Evolutionary conservation across 805 yeast species (phyloP).

Genomic region (Starmerella apis): DNA sequence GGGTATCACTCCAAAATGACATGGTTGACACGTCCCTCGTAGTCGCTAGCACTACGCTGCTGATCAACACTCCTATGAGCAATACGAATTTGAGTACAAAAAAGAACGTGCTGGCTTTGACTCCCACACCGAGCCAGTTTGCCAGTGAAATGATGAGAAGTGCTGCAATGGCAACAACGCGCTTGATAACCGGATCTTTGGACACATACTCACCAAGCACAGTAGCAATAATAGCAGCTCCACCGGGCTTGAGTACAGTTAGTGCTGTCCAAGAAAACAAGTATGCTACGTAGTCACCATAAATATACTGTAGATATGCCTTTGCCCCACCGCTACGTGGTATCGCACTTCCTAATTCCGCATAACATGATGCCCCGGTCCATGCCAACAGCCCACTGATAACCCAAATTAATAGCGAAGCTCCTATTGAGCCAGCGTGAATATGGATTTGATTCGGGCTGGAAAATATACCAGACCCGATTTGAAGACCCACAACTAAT

Average conservation of each 20-base stretch:
- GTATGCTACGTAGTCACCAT: conserved; percentile 33
- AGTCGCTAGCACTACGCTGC: conserved; percentile 35
- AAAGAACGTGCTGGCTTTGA: conserved; percentile 30
- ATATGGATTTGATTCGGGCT: conserved; percentile 35
- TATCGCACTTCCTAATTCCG: conserved; percentile 35
- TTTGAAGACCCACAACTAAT: conserved; percentile 36
- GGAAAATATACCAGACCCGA: conserved; percentile 39
- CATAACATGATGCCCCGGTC: conserved; percentile 38
- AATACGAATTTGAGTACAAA: conserved; percentile 32
- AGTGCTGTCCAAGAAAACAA: conserved; percentile 35
- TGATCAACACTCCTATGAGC: conserved; percentile 22
- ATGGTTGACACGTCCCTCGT: conserved; percentile 35
- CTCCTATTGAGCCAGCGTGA: conserved; percentile 34
- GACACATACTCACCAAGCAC: conserved; percentile 34
- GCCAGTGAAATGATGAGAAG: conserved; percentile 25
- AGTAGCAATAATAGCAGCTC: conserved; percentile 35
- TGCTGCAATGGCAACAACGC: conserved; percentile 30
- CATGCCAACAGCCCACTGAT: conserved; percentile 36
- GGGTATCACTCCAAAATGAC: conserved; percentile 33
- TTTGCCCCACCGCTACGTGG: conserved; percentile 37
- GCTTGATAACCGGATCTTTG: conserved; percentile 27
- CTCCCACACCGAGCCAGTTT: conserved; percentile 31
- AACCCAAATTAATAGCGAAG: conserved; percentile 33
- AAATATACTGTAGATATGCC: conserved; percentile 33
- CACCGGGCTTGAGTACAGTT: conserved; percentile 35